Conservation (phyloP, 345 rosid genomes). For the Jatropha curcas region DNA sequence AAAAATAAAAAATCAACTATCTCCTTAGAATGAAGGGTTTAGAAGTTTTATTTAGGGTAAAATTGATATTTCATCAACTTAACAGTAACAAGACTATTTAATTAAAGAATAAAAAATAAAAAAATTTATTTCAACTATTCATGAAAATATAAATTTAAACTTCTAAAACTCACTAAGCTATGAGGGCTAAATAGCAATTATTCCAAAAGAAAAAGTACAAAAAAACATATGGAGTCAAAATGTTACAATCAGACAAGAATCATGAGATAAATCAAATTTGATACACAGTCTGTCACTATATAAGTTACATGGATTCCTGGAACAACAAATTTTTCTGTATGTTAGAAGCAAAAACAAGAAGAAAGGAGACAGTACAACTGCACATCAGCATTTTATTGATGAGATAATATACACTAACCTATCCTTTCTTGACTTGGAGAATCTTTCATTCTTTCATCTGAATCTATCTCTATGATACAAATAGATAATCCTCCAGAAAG, state of each 20-base stretch:
- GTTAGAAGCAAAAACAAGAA: constrained; percentile 6
- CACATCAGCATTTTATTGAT: constrained; percentile 20
- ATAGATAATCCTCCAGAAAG: neutral
- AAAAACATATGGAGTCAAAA: neutral
- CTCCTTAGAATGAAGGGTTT: too few species aligned
- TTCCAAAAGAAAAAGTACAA: too few species aligned
- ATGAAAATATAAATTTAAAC: too few species aligned
- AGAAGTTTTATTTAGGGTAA: too few species aligned
- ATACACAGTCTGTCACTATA: neutral
- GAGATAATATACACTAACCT: constrained; percentile 29
- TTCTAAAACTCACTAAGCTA: too few species aligned
- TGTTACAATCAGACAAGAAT: constrained; percentile 3
- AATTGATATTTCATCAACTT: too few species aligned
- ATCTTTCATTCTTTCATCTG: constrained; percentile 26
- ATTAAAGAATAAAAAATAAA: too few species aligned
- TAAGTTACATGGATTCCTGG: neutral
- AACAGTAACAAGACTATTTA: too few species aligned
- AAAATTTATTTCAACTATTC: too few species aligned
- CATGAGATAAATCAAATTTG: neutral
- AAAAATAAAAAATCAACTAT: too few species aligned
- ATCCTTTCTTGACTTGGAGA: constrained; percentile 15
- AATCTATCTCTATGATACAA: constrained; percentile 17
- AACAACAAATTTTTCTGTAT: constrained; percentile 3
- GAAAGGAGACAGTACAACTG: neutral
- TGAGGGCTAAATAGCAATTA: too few species aligned